Evolutionary conservation across 306 rosid genomes (phyloP).

Genomic region (Acacia crassicarpa): DNA sequence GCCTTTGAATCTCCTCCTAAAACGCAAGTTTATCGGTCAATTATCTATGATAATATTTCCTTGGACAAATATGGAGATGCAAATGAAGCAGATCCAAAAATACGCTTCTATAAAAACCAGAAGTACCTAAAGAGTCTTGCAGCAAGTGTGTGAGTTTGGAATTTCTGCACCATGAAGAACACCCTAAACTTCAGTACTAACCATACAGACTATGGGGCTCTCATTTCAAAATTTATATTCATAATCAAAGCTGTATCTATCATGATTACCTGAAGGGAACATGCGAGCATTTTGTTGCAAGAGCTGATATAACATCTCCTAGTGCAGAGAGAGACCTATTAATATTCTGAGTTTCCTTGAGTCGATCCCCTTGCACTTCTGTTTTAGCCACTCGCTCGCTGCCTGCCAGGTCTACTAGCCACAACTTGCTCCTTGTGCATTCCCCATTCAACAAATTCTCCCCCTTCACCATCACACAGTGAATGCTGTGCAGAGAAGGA

Average conservation of each 20-base stretch:
- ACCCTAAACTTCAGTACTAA: conserved; percentile 20
- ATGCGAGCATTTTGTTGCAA: conserved; percentile 85
- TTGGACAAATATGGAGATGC: background rate
- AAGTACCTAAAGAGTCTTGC: conserved; percentile 91
- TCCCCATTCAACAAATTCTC: conserved; percentile 88
- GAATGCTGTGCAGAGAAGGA: conserved; percentile 61
- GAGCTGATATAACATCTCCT: conserved; percentile 97
- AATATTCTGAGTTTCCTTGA: conserved; percentile 94
- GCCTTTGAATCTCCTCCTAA: conserved; percentile 98
- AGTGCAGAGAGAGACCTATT: conserved; percentile 96
- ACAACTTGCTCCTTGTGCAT: conserved; percentile 87
- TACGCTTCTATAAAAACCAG: conserved; percentile 11
- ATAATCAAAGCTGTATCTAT: conserved; percentile 19
- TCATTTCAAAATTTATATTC: background rate
- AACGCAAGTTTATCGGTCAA: conserved; percentile 35
- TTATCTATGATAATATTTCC: background rate
- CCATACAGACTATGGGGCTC: background rate
- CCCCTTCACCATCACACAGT: conserved; percentile 97
- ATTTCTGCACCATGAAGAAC: conserved; percentile 56
- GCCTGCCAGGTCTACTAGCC: conserved; percentile 98
- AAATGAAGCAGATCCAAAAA: conserved; percentile 3
- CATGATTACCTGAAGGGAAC: conserved; percentile 81
- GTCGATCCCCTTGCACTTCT: conserved; percentile 95
- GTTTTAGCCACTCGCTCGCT: conserved; percentile 94
- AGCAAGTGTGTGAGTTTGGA: conserved; percentile 98